Evolutionary conservation across 108 stramenopile species (phyloP), one percentile per base, ranked within the genome.

Genomic region (Pseudonitzschia pungens): DNA sequence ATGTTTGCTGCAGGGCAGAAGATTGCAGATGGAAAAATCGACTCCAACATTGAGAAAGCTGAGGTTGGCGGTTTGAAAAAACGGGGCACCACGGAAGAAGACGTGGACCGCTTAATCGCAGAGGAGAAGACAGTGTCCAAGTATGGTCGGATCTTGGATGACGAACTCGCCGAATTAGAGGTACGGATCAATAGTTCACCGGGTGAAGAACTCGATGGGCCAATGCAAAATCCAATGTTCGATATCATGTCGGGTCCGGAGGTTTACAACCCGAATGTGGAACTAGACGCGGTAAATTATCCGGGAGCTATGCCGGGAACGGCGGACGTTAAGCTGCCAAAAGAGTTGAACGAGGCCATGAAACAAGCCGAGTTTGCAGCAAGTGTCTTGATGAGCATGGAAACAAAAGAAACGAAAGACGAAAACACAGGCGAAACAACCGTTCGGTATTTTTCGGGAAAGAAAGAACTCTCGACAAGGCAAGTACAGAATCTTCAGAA

Each of bases 181-280:
- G 71, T 92, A 10, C 71, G 85, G 11, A 85, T 95, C 53, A 86
- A 83, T 68, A 71, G 71, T 26, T 81, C 89, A 3, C 81, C 71
- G 24, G 88, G 77, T 10, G 88, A 91, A 76, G 87, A 82, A 58
- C 31, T 68, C 20, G 90, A 84, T 53, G 85, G 81, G 21, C 80
- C 82, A n/a, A 22, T 74, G 15, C 58, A 70, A 63, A 88, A 87
- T 55, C 87, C 88, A 32, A 16, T 89, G 14, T 92, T 92, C 60
- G 94, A 95, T 80, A 66, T 92, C 36, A 83, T 95, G 57, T 90
- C 91, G 33, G 94, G 94, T 16, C 94, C 94, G 24, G 90, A 91
- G 71, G 70, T 82, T 18, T 92, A 92, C 74, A 87, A 91, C 65
- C 90, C 89, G 22, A 91, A 95, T 72, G 90, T 89, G 11, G 94